Percentiles rank a stretch among this genome's conserved stretches.
Evolutionary conservation across 2,329 filamentous ascomycete genomes (phyloP).

Genomic region (Lomentospora prolificans): DNA sequence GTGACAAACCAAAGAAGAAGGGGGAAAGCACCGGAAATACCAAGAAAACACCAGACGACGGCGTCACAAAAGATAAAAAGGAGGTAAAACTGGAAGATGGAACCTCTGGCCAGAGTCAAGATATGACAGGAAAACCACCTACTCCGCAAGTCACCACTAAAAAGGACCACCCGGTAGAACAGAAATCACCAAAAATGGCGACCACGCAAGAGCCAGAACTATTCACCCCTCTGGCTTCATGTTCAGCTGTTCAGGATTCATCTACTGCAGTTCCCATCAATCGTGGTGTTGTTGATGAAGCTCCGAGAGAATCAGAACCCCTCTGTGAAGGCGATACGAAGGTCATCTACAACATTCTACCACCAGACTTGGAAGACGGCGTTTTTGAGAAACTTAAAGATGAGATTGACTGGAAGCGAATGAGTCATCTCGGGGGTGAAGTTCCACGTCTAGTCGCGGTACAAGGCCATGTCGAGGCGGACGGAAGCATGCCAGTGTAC

Average conservation of each 20-base stretch:
- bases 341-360: conserved; percentile 61
- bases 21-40: background rate
- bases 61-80: background rate
- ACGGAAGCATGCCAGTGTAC: conserved; percentile 80
- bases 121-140: background rate
- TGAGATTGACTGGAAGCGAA: conserved; percentile 80
- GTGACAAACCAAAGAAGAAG: background rate
- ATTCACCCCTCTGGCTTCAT: too few species aligned
- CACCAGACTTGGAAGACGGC: conserved; percentile 40
- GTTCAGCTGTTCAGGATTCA: too few species aligned
- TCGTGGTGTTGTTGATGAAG: background rate
- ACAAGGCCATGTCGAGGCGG: conserved; percentile 59
- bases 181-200: background rate
- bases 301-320: background rate
- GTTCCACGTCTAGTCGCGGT: conserved; percentile 88
- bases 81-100: background rate
- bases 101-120: background rate
- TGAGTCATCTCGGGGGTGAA: conserved; percentile 85
- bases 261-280: too few species aligned
- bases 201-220: too few species aligned
- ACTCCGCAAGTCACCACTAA: background rate
- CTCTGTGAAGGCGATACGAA: conserved; percentile 76
- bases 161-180: background rate
- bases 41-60: background rate
- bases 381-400: conserved; percentile 61